phyloP scores from a whole-genome alignment of 352 stramenopile species.

The Globisporangium carolinianum region DNA sequence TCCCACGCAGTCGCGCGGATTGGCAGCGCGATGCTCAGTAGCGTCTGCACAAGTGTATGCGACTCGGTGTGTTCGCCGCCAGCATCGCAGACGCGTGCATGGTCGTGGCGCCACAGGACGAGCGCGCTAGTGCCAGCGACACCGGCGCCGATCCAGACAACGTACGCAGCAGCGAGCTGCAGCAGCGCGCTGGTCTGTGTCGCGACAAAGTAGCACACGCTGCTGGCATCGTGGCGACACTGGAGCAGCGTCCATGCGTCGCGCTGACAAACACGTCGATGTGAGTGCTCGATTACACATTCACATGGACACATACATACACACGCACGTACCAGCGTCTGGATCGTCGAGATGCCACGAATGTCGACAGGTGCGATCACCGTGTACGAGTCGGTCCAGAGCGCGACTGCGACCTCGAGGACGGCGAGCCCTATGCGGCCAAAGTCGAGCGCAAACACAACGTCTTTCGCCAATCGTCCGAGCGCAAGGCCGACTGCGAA shows the following conservation, averaged over 20 bases:
- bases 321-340: slow-evolving; percentile 18
- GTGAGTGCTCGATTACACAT: not conserved
- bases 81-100: slow-evolving; percentile 11
- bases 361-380: slow-evolving; percentile 48
- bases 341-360: slow-evolving; percentile 36
- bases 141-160: slow-evolving; percentile 27
- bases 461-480: not conserved
- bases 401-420: slow-evolving; percentile 24
- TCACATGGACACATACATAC: not conserved
- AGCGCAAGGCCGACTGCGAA: not conserved
- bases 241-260: slow-evolving; percentile 32
- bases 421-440: slow-evolving; percentile 22
- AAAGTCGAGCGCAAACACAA: slow-evolving; percentile 12
- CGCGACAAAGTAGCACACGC: slow-evolving; percentile 32
- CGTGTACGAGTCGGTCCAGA: slow-evolving; percentile 61
- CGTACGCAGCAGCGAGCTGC: slow-evolving; percentile 28
- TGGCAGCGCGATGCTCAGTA: slow-evolving; percentile 6
- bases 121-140: slow-evolving; percentile 25
- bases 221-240: slow-evolving; percentile 33
- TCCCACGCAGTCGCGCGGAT: slow-evolving; percentile 2
- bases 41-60: slow-evolving; percentile 2
- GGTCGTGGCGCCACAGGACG: slow-evolving; percentile 36
- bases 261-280: not conserved
- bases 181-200: slow-evolving; percentile 26
- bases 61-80: not conserved